Conservation (phyloP, 495 filamentous ascomycete species). For the Acidiella bohemica region DNA sequence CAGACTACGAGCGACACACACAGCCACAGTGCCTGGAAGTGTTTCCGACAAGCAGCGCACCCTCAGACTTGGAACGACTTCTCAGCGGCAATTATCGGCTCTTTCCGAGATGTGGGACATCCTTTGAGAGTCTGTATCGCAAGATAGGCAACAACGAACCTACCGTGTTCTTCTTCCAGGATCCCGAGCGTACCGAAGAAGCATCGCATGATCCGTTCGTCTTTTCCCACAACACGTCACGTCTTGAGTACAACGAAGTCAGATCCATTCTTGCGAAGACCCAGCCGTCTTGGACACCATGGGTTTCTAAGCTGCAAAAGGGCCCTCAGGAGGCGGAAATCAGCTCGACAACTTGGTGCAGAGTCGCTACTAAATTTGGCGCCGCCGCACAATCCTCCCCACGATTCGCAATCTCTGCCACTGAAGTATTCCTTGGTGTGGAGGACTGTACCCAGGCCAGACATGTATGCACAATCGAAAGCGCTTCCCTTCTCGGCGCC, state of each 20-base stretch:
- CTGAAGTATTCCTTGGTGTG: not conserved
- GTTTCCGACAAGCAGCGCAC: constrained; percentile 20
- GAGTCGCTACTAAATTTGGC: not conserved
- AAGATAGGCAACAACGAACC: constrained; percentile 7
- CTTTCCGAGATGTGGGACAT: constrained; percentile 53
- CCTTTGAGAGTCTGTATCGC: constrained; percentile 43
- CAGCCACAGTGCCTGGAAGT: constrained; percentile 33
- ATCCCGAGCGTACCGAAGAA: constrained; percentile 37
- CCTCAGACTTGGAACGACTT: constrained; percentile 13
- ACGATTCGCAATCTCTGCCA: not conserved
- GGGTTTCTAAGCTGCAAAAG: not conserved
- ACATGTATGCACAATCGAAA: not conserved
- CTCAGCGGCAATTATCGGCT: constrained; percentile 44
- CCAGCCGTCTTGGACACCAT: constrained; percentile 22
- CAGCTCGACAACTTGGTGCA: too few species aligned
- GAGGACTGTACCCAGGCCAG: not conserved
- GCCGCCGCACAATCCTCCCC: not conserved
- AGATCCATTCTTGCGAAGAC: constrained; percentile 38
- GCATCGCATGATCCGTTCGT: constrained; percentile 46
- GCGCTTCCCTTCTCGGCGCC: not conserved
- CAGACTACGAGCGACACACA: constrained; percentile 22
- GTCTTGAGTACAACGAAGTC: constrained; percentile 40
- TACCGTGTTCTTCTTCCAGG: constrained; percentile 51
- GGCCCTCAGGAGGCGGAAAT: not conserved
- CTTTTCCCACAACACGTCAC: constrained; percentile 42